Conservation (phyloP, 2,329 filamentous ascomycete species). For the Capronia americana region DNA sequence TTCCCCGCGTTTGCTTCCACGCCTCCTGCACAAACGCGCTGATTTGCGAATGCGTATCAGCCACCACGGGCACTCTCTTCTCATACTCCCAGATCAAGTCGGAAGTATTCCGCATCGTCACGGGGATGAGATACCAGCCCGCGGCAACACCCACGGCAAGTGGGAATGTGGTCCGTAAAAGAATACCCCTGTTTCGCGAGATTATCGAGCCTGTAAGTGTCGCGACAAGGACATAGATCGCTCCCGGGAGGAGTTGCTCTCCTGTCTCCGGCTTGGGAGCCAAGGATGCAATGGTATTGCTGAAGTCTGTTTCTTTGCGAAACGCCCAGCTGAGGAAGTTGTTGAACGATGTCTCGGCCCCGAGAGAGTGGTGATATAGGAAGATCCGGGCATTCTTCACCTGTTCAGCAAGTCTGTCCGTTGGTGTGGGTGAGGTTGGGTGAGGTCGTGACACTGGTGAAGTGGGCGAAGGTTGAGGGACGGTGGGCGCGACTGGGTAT, state of each 20-base stretch:
- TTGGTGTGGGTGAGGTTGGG: slow-evolving; percentile 70
- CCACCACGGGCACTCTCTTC: slow-evolving; percentile 81
- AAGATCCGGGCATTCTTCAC: slow-evolving; percentile 81
- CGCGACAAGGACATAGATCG: slow-evolving; percentile 89
- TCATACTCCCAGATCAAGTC: slow-evolving; percentile 92
- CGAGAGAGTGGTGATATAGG: slow-evolving; percentile 75
- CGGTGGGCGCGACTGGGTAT: slow-evolving; percentile 24
- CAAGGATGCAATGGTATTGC: slow-evolving; percentile 83
- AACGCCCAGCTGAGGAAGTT: slow-evolving; percentile 79
- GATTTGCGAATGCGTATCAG: slow-evolving; percentile 77
- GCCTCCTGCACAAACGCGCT: slow-evolving; percentile 73
- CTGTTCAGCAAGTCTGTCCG: slow-evolving; percentile 84
- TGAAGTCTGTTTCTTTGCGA: slow-evolving; percentile 85
- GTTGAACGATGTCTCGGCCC: slow-evolving; percentile 84
- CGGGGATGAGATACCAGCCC: slow-evolving; percentile 82
- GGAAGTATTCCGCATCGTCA: slow-evolving; percentile 88
- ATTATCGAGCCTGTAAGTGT: slow-evolving; percentile 95
- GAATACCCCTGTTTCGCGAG: slow-evolving; percentile 81
- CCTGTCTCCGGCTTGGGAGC: slow-evolving; percentile 84
- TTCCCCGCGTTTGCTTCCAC: slow-evolving; percentile 50
- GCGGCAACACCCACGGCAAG: slow-evolving; percentile 80
- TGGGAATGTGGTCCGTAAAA: slow-evolving; percentile 78
- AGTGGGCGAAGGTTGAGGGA: slow-evolving; percentile 28
- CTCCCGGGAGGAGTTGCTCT: slow-evolving; percentile 87
- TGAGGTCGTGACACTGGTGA: slow-evolving; percentile 28